Evolutionary conservation across 2,329 filamentous ascomycete species (phyloP).

Genomic region (Aureobasidium subglaciale): DNA sequence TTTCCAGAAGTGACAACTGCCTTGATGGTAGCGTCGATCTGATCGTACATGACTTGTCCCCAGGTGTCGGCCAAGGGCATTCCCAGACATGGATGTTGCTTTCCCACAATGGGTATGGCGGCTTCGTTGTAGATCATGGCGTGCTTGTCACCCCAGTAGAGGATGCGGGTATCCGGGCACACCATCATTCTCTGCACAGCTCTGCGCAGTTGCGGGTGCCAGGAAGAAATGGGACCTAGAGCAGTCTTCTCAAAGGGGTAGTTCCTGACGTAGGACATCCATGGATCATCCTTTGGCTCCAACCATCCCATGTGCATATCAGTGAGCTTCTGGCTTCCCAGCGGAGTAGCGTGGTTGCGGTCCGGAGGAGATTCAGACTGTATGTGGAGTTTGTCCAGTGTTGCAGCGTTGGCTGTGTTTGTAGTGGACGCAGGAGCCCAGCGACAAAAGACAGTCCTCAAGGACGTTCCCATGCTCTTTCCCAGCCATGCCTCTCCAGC

Average conservation of each 20-base stretch:
- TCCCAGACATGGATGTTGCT: conserved; percentile 21
- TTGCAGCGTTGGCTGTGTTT: background rate
- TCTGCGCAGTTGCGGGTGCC: conserved; percentile 22
- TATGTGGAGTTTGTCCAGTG: background rate
- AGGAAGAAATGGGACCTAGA: conserved; percentile 24
- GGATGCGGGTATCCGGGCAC: conserved; percentile 25
- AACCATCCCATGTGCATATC: conserved; percentile 6
- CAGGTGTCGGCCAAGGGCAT: conserved; percentile 16
- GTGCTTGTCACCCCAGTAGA: conserved; percentile 26
- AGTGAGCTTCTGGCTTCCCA: background rate
- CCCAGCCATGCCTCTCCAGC: background rate
- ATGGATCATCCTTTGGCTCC: conserved; percentile 1
- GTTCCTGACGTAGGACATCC: conserved; percentile 19
- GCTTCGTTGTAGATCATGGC: conserved; percentile 32
- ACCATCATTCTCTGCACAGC: conserved; percentile 24
- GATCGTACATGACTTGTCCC: background rate
- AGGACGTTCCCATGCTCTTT: background rate
- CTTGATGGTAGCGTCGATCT: background rate
- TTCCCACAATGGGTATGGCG: conserved; percentile 27
- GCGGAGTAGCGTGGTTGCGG: background rate
- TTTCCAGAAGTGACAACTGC: background rate
- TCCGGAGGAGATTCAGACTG: too few species aligned
- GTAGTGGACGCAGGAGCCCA: background rate
- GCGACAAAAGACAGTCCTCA: background rate
- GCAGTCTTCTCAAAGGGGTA: conserved; percentile 25